Conservation (phyloP, 768 basidiomycete genomes). For the Lepiota subincarnata region DNA sequence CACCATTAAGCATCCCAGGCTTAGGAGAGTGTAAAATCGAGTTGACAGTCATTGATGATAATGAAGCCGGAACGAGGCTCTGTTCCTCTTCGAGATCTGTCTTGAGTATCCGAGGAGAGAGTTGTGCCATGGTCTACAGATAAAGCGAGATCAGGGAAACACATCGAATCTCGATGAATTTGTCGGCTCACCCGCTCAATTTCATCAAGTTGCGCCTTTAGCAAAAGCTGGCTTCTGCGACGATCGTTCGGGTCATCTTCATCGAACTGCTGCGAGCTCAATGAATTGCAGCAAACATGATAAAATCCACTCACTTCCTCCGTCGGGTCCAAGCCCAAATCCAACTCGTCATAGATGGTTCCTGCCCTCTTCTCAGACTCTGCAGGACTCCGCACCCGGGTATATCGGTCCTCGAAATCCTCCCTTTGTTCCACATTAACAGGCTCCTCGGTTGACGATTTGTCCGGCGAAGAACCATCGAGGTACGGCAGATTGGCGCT, state of each 20-base stretch:
- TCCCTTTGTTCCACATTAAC: constrained; percentile 22
- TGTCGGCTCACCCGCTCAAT: constrained; percentile 55
- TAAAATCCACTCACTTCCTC: constrained; percentile 34
- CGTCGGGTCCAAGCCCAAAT: constrained; percentile 43
- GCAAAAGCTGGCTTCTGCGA: constrained; percentile 67
- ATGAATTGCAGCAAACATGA: constrained; percentile 2
- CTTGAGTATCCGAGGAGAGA: constrained; percentile 54
- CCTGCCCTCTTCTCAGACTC: constrained; percentile 44
- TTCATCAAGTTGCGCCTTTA: constrained; percentile 75
- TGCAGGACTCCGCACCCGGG: constrained; percentile 28
- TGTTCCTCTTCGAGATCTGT: constrained; percentile 35
- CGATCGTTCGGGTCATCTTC: constrained; percentile 70
- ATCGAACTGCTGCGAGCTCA: constrained; percentile 45
- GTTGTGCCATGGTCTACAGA: constrained; percentile 55
- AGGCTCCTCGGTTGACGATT: constrained; percentile 9
- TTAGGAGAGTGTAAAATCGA: constrained; percentile 23
- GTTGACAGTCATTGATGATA: constrained; percentile 30
- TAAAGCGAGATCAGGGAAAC: background rate
- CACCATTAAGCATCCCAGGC: constrained; percentile 4
- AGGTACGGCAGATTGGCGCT: constrained; percentile 47
- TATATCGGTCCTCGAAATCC: constrained; percentile 38
- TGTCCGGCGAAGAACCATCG: constrained; percentile 17
- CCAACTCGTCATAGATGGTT: constrained; percentile 49
- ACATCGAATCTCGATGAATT: background rate
- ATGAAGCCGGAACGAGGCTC: constrained; percentile 23